Evolutionary conservation across 371 early-diverging fungal genomes (phyloP), one percentile per base, ranked within the genome.

Genomic region (Mortierella sp.): DNA sequence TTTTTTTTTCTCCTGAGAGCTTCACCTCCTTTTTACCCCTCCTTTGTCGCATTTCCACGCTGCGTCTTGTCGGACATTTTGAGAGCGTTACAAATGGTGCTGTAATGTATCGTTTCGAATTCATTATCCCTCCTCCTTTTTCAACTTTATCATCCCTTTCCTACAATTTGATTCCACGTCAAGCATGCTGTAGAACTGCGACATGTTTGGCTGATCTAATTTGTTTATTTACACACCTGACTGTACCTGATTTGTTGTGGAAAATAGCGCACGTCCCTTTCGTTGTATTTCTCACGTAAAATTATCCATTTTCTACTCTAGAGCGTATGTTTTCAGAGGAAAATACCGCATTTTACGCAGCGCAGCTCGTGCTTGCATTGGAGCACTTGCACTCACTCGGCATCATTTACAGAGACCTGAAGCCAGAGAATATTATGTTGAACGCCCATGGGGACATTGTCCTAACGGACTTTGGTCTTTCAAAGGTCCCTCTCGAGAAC

Each of bases 391-490:
- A 98, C 81, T 87, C 90, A 28, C 87, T 93, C 24, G 93, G 94
- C 26, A 97, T 98, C 80, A 92, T 97, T 49, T 97, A 96, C 86
- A 86, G 85, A 52, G 97, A 96, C 73, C 87, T 96, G 49, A 96
- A 96, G 72, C 96, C 96, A 5, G 97, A 96, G 80, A 96, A 96
- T 83, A 95, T 97, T 55, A 85, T 97, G 52, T 84, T 98, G 64
- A 92, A 92, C 54, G 76, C 78, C 11, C 87, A 87, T 57, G 91
- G 98, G 14, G 96, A 97, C 78, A 91, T 97, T 72, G 92, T 96
- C n/a, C 84, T 98, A 64, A 94, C 94, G 22, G 97, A 97, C 83
- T 96, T 97, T 88, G 97, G 97, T 0, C 90, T 98, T 10, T 95
- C 95, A 84, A 96, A 96, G 83, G 94, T 91, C 59, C 72, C 90